Evolutionary conservation across 768 basidiomycete species (phyloP).

Genomic region (Rhodocollybia butyracea): DNA sequence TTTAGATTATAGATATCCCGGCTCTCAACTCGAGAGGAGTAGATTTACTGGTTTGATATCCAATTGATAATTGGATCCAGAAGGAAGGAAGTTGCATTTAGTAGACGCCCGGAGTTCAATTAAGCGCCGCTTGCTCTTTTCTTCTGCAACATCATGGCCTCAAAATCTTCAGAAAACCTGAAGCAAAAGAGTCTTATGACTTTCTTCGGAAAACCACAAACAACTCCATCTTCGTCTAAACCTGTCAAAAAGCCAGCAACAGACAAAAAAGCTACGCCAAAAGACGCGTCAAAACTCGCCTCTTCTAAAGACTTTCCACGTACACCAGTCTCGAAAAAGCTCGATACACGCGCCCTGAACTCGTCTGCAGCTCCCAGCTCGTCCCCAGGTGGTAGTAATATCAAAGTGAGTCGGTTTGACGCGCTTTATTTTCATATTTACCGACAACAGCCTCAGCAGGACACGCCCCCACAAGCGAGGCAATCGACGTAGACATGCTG

Average conservation of each 20-base stretch:
- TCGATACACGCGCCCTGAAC: conserved; percentile 23
- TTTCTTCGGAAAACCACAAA: conserved; percentile 50
- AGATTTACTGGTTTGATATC: no score
- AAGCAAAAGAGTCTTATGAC: conserved; percentile 77
- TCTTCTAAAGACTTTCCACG: conserved; percentile 27
- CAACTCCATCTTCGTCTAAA: conserved; percentile 17
- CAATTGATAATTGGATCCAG: no score
- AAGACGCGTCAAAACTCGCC: conserved; percentile 30
- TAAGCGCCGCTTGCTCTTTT: no score
- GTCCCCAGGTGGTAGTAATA: conserved; percentile 41
- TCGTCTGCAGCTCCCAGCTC: conserved; percentile 40
- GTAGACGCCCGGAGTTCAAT: no score
- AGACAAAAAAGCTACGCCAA: conserved; percentile 10
- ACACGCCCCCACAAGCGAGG: conserved; percentile 79
- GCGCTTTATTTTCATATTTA: neutral
- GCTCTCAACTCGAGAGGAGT: no score
- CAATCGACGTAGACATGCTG: conserved; percentile 74
- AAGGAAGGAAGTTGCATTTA: no score
- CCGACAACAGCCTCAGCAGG: conserved; percentile 11
- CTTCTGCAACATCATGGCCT: conserved; percentile 11
- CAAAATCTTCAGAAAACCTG: conserved; percentile 38
- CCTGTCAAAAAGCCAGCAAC: conserved; percentile 15
- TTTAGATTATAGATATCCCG: no score
- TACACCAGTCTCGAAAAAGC: conserved; percentile 36
- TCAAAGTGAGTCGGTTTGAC: conserved; percentile 16